Percentiles rank a stretch among this genome's conserved stretches.
These are phyloP conservation scores for Naganishia albida DNA, from an alignment of 1,284 basidiomycete species.

Conservation along the genomic window DNA sequence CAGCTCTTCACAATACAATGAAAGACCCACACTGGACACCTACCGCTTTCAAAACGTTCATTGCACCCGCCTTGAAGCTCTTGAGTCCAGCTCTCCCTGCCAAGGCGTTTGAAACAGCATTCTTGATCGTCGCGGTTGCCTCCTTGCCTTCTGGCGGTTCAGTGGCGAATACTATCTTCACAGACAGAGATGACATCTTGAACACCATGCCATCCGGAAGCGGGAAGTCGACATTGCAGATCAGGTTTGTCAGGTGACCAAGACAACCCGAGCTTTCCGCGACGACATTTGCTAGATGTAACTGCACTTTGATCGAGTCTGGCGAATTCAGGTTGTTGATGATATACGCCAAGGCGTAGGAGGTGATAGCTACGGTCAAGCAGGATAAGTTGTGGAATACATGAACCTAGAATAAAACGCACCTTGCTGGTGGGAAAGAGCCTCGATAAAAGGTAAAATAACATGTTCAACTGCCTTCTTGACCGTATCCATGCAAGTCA, in stretches of 20 bases:
- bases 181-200: slow-evolving; percentile 23
- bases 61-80: slow-evolving; percentile 74
- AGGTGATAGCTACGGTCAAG: slow-evolving; percentile 6
- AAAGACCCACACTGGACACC: slow-evolving; percentile 44
- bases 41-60: slow-evolving; percentile 79
- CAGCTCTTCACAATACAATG: slow-evolving; percentile 6
- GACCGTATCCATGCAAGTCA: slow-evolving; percentile 69
- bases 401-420: not conserved
- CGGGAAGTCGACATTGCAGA: slow-evolving; percentile 17
- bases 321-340: slow-evolving; percentile 4
- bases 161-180: slow-evolving; percentile 16
- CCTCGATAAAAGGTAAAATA: slow-evolving; percentile 85
- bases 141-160: slow-evolving; percentile 29
- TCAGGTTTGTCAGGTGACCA: slow-evolving; percentile 13
- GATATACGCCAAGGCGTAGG: slow-evolving; percentile 8
- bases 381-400: not conserved
- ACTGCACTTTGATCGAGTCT: not conserved
- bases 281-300: not conserved
- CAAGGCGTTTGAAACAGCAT: slow-evolving; percentile 55
- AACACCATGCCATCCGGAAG: slow-evolving; percentile 27
- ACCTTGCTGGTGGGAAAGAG: slow-evolving; percentile 57
- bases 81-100: slow-evolving; percentile 62
- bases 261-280: slow-evolving; percentile 7
- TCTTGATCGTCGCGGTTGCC: not conserved
- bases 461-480: slow-evolving; percentile 78